A percentile compares a stretch with the other conserved stretches of the same genome.
phyloP scores from a whole-genome alignment of 2,329 filamentous ascomycete genomes.

The Fragosphaeria purpurea region DNA sequence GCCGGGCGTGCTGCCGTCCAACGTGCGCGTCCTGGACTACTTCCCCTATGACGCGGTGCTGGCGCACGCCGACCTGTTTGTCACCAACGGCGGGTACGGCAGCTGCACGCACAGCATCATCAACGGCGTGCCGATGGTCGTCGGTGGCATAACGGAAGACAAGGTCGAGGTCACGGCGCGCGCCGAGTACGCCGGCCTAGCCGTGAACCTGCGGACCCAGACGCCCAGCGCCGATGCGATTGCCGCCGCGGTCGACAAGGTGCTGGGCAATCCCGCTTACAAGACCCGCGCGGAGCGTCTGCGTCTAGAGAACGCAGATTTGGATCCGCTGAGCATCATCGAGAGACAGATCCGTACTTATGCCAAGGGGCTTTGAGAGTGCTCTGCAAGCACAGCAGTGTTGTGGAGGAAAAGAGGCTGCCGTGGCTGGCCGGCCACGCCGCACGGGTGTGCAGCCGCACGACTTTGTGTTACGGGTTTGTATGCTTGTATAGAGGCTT shows the following conservation, averaged over 20 bases:
- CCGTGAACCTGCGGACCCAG: conserved; percentile 31
- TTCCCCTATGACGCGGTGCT: conserved; percentile 38
- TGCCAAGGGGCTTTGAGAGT: too few relatives aligned
- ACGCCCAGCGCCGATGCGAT: conserved; percentile 21
- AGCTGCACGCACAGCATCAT: conserved; percentile 34
- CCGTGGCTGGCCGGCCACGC: too few relatives aligned
- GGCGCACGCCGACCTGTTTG: conserved; percentile 32
- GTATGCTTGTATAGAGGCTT: too few relatives aligned
- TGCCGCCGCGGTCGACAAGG: conserved; percentile 19
- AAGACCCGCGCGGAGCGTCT: conserved; percentile 19
- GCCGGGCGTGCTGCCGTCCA: conserved; percentile 14
- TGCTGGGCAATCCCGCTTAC: conserved; percentile 22
- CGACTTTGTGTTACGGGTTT: too few relatives aligned
- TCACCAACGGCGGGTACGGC: conserved; percentile 40
- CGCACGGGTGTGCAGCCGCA: too few relatives aligned
- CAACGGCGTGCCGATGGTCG: conserved; percentile 36
- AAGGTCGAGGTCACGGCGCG: conserved; percentile 32
- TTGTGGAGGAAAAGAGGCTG: too few relatives aligned
- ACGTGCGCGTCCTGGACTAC: conserved; percentile 35
- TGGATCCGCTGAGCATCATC: conserved; percentile 7
- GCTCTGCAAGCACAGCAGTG: too few relatives aligned
- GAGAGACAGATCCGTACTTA: conserved; percentile 3
- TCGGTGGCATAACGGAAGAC: conserved; percentile 31
- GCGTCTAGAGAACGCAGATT: conserved; percentile 13
- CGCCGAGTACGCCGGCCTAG: conserved; percentile 33